Evolutionary conservation across 2,329 filamentous ascomycete species (phyloP), one percentile per base, ranked within the genome.

Genomic region (Colletotrichum agaves): DNA sequence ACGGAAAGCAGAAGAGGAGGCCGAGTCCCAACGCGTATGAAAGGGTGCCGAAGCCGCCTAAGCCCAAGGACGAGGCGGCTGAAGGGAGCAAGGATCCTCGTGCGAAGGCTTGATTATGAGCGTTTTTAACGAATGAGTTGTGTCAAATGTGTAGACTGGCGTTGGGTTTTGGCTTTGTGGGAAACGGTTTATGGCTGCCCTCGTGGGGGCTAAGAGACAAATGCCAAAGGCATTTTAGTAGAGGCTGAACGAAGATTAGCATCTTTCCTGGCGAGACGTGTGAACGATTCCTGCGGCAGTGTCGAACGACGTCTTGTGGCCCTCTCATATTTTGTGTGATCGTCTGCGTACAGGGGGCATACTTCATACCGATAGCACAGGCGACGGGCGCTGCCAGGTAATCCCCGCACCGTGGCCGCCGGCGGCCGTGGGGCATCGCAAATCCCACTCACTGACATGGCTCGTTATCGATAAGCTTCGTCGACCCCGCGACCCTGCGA

Each of bases 1-100:
- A 68, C 76, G 80, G 73, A 71, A 80, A 75, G 74, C 80, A 72
- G 39, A 75, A 78, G 81, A 83, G 81, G 61, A 75, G 77, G 73
- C 88, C 90, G 17, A 93, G 91, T 74, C 92, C 92, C 21, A 95
- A 95, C 78, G 92, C 92, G 1, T 95, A 95, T 75, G 92, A 95
- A 79, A 91, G 90, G 78, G 87, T 93, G 76, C 83, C 83, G 33
- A 87, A 85, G 71, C 76, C 76, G 15, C 60, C 63, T n/a, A 82
- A 80, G 67, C 75, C 80, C 5, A 80, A 77, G 37, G 75, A 76
- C 37, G 65, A 72, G 13, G 46, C 70, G 39, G 68, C 62, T 10
- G 53, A 70, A 4, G 71, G 68, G 11, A 70, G 68, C 44, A 73
- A 74, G 67, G 64, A 49, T 7, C 31, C 62, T 7, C 39, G 31